A percentile compares a stretch with the other conserved stretches of the same genome.
Conservation (phyloP, 2,329 filamentous ascomycete genomes). For the Exophiala sideris region DNA sequence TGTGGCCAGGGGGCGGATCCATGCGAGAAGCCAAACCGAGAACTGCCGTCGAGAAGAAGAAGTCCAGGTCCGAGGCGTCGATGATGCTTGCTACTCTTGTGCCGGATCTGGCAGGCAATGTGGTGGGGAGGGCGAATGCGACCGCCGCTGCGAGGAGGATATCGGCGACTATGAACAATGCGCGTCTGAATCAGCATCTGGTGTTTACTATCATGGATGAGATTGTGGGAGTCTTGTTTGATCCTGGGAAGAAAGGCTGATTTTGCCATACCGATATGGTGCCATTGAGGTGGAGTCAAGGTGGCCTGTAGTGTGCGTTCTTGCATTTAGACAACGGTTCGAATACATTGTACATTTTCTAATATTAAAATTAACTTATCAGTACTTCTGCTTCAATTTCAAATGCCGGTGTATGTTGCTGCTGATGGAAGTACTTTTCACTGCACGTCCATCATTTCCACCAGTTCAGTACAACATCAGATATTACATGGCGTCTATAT, state of each 20-base stretch:
- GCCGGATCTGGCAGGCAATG: constrained; percentile 85
- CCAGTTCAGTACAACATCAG: too few species aligned
- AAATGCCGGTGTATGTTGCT: too few species aligned
- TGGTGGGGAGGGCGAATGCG: constrained; percentile 89
- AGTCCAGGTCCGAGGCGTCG: constrained; percentile 80
- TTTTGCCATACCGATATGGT: too few species aligned
- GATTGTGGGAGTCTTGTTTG: constrained; percentile 63
- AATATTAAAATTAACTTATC: too few species aligned
- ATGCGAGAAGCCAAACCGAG: constrained; percentile 54
- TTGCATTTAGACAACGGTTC: too few species aligned
- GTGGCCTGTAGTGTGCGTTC: too few species aligned
- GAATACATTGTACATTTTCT: too few species aligned
- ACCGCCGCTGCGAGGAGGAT: constrained; percentile 84
- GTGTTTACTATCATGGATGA: constrained; percentile 71
- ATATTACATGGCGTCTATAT: too few species aligned
- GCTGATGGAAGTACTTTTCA: too few species aligned
- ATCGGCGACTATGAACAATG: constrained; percentile 88
- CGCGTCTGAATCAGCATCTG: constrained; percentile 73
- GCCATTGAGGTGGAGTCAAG: too few species aligned
- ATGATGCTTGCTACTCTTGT: constrained; percentile 85
- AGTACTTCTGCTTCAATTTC: too few species aligned
- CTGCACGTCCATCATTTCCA: too few species aligned
- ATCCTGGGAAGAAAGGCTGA: constrained; percentile 15
- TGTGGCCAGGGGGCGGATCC: constrained; percentile 66
- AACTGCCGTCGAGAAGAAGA: constrained; percentile 69